Conservation (phyloP, 2,329 filamentous ascomycete species). For the Penicillium sp. region DNA sequence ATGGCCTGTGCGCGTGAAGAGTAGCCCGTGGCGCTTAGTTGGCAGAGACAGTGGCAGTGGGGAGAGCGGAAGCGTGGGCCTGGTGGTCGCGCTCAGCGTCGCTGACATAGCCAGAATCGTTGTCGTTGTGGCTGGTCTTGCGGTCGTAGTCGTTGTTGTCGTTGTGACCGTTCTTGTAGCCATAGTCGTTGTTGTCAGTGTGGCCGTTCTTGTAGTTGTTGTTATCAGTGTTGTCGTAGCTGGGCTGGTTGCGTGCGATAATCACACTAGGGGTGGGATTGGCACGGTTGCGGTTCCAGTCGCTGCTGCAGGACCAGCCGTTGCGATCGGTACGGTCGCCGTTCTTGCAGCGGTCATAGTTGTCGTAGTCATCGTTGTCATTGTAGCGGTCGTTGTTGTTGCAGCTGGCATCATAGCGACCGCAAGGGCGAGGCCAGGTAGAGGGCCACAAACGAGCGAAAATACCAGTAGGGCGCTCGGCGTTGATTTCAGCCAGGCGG, state of each 20-base stretch:
- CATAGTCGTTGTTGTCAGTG: neutral
- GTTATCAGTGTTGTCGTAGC: constrained; percentile 4
- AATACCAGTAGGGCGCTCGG: neutral
- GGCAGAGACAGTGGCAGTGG: neutral
- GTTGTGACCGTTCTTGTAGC: constrained; percentile 9
- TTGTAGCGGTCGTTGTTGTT: constrained; percentile 4
- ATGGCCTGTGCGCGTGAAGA: neutral
- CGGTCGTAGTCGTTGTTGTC: constrained; percentile 5
- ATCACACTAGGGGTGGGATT: constrained; percentile 7
- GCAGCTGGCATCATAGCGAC: constrained; percentile 1
- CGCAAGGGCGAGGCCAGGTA: constrained; percentile 10
- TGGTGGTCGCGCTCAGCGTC: constrained; percentile 4
- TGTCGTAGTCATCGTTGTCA: neutral
- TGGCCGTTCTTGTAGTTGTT: constrained; percentile 1
- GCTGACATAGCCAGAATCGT: constrained; percentile 4
- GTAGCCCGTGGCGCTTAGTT: neutral
- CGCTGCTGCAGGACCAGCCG: constrained; percentile 10
- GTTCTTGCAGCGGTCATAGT: constrained; percentile 9
- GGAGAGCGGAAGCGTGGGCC: neutral
- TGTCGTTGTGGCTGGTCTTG: neutral
- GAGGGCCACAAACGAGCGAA: constrained; percentile 7
- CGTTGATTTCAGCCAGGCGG: neutral
- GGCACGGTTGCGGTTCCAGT: constrained; percentile 9
- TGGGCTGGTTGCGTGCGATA: constrained; percentile 9
- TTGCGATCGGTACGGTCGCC: constrained; percentile 6